Conservation (phyloP, 495 filamentous ascomycete species). For the Chaetomium fimeti region DNA sequence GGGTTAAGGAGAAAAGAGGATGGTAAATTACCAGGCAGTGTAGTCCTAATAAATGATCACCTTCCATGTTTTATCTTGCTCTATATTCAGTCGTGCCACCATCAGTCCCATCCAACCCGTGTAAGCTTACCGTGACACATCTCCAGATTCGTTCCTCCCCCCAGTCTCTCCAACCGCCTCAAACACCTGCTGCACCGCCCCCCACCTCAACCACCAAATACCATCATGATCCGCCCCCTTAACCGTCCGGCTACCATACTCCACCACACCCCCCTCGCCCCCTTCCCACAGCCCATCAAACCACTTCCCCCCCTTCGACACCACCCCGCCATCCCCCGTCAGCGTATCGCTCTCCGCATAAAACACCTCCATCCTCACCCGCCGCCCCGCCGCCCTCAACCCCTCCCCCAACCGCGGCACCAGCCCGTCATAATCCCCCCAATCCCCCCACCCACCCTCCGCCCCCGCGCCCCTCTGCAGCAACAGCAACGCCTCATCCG, state of each 20-base stretch:
- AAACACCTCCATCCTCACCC: slow-evolving; percentile 1
- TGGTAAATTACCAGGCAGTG: too few species aligned
- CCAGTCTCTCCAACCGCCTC: not conserved
- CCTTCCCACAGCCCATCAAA: not conserved
- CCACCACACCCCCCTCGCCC: not conserved
- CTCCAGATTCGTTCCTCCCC: not conserved
- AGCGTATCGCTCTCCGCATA: not conserved
- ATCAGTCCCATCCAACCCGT: too few species aligned
- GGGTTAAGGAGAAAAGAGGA: too few species aligned
- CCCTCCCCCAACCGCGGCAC: not conserved
- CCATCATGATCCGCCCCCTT: slow-evolving; percentile 3
- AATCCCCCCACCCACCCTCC: not conserved
- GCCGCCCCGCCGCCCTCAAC: not conserved
- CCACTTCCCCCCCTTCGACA: slow-evolving; percentile 1
- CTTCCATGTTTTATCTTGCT: too few species aligned
- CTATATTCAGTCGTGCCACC: too few species aligned
- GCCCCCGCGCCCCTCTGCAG: not conserved
- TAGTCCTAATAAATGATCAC: too few species aligned
- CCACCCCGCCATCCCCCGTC: not conserved
- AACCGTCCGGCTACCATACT: not conserved
- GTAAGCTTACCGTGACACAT: not conserved
- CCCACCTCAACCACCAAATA: slow-evolving; percentile 1
- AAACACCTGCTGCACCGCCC: not conserved
- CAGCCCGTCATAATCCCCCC: slow-evolving; percentile 1
- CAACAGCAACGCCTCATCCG: not conserved